A percentile compares a stretch with the other conserved stretches of the same genome.
These are phyloP conservation scores for Aureobasidium lini DNA, from an alignment of 2,329 filamentous ascomycete species.

Conservation along the genomic window DNA sequence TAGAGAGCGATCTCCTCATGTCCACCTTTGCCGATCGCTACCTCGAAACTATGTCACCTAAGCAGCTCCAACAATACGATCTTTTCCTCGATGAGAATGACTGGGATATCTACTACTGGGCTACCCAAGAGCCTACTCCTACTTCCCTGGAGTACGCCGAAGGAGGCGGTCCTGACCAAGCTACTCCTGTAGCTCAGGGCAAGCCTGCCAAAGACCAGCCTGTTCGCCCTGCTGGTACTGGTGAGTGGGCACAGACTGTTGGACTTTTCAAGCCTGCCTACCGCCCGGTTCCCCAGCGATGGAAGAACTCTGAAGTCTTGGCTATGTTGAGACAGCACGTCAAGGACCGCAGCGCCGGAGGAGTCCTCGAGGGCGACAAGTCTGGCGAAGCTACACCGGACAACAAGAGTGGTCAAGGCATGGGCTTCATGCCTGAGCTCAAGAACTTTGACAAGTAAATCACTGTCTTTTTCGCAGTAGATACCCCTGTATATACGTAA, in stretches of 20 bases:
- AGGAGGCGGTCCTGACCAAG: conserved; percentile 38
- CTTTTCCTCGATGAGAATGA: conserved; percentile 74
- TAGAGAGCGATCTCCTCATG: conserved; percentile 91
- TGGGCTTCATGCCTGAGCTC: conserved; percentile 46
- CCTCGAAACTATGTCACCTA: conserved; percentile 62
- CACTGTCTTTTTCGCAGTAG: background rate
- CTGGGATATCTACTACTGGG: conserved; percentile 99
- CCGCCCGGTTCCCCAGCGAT: conserved; percentile 76
- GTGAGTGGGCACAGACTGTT: conserved; percentile 95
- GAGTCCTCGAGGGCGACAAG: conserved; percentile 20
- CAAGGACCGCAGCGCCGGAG: conserved; percentile 32
- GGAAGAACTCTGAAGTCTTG: conserved; percentile 77
- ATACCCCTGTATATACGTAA: background rate
- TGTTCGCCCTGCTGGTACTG: conserved; percentile 45
- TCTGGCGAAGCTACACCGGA: conserved; percentile 24
- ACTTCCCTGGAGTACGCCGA: conserved; percentile 52
- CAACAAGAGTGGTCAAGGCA: conserved; percentile 33
- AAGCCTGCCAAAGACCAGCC: conserved; percentile 31
- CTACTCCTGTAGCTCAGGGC: conserved; percentile 39
- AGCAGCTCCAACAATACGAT: conserved; percentile 33
- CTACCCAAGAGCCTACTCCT: conserved; percentile 68
- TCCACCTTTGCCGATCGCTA: conserved; percentile 86
- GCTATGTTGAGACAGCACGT: conserved; percentile 58
- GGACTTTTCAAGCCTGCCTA: conserved; percentile 93
- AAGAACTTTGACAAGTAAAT: conserved; percentile 37